Conservation (phyloP, 176 grass and related monocot genomes). For the Aegilops sharonensis region DNA sequence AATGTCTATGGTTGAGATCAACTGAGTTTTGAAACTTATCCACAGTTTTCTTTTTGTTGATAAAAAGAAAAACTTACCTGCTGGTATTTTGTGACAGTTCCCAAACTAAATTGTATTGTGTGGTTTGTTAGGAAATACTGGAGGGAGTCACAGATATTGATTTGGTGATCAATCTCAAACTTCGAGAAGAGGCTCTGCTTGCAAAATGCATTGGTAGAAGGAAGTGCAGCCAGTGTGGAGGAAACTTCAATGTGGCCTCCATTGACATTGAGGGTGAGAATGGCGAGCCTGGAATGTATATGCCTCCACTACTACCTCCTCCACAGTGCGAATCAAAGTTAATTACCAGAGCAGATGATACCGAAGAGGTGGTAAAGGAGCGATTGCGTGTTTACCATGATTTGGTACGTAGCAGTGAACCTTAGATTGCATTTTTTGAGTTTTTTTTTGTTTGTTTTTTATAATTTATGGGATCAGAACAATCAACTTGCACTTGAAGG, state of each 20-base stretch:
- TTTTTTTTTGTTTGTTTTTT: not conserved
- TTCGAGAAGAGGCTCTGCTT: slow-evolving; percentile 78
- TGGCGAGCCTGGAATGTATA: slow-evolving; percentile 68
- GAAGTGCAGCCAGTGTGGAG: slow-evolving; percentile 86
- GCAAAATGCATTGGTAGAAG: slow-evolving; percentile 91
- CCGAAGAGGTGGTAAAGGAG: slow-evolving; percentile 85
- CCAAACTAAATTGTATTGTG: not conserved
- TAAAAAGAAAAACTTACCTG: not conserved
- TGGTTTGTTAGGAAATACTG: slow-evolving; percentile 76
- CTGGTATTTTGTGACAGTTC: not conserved
- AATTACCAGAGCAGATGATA: slow-evolving; percentile 72
- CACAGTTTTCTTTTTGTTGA: too few relatives aligned
- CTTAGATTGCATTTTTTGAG: not conserved
- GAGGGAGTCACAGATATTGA: slow-evolving; percentile 92
- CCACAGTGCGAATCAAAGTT: slow-evolving; percentile 66
- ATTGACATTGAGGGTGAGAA: slow-evolving; percentile 88
- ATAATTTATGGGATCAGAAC: not conserved
- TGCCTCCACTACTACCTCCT: slow-evolving; percentile 87
- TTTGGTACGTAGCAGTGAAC: slow-evolving; percentile 48
- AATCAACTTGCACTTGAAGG: not conserved
- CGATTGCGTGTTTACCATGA: slow-evolving; percentile 75
- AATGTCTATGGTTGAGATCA: not conserved
- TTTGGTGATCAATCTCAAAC: slow-evolving; percentile 82
- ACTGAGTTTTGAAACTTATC: not conserved
- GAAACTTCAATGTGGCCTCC: slow-evolving; percentile 84